Evolutionary conservation across 306 rosid genomes (phyloP).

Genomic region (Vicia faba): DNA sequence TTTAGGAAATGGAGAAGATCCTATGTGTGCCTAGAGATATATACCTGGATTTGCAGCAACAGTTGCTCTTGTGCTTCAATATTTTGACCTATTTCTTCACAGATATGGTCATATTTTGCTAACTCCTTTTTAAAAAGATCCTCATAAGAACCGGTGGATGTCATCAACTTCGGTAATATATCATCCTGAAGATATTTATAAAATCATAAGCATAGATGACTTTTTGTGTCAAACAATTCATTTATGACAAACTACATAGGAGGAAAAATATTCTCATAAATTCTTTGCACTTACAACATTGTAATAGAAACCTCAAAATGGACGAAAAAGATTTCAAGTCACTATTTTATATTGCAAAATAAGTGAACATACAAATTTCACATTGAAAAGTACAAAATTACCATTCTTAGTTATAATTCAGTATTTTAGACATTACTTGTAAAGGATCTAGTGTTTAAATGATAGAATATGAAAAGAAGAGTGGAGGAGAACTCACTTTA

Average conservation of each 20-base stretch:
- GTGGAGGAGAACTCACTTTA: too few relatives aligned
- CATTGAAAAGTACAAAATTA: neutral
- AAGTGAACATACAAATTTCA: constrained; percentile 1
- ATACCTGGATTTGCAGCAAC: constrained; percentile 93
- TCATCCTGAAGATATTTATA: constrained; percentile 74
- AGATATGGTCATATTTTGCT: constrained; percentile 85
- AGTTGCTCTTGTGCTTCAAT: constrained; percentile 93
- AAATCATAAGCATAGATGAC: constrained; percentile 35
- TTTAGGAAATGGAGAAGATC: too few relatives aligned
- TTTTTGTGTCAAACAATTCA: constrained; percentile 27
- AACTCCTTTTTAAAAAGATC: constrained; percentile 95
- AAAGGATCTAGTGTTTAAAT: too few relatives aligned
- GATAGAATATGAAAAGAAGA: neutral
- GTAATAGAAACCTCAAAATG: constrained; percentile 18
- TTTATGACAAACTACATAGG: constrained; percentile 15
- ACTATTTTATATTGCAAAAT: constrained; percentile 16
- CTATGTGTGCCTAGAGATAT: constrained; percentile 1
- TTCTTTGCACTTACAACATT: constrained; percentile 22
- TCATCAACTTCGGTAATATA: constrained; percentile 97
- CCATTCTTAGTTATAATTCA: neutral
- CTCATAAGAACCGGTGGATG: constrained; percentile 94
- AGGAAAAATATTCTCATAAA: constrained; percentile 18
- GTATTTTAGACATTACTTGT: too few relatives aligned
- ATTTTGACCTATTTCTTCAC: constrained; percentile 86
- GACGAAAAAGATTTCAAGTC: constrained; percentile 19